Conservation (phyloP, 176 grass and related monocot genomes). For the Phragmites australis region DNA sequence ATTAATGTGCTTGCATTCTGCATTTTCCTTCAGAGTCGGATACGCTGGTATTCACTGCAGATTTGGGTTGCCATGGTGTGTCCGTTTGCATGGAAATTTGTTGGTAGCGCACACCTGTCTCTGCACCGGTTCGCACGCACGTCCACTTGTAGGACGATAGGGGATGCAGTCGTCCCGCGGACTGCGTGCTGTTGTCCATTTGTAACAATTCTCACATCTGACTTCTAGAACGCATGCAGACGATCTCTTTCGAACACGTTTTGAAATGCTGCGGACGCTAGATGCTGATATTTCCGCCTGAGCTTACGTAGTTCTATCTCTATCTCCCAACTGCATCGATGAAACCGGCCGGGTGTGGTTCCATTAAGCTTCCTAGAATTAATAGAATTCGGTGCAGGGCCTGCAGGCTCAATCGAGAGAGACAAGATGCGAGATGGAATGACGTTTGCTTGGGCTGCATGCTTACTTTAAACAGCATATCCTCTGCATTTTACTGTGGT, state of each 20-base stretch:
- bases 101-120: not conserved
- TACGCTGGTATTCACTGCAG: not conserved
- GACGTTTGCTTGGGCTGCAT: not conserved
- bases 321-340: not conserved
- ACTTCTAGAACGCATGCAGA: not conserved
- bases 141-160: not conserved
- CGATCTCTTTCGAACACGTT: not conserved
- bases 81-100: not conserved
- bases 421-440: not conserved
- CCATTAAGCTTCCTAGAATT: not conserved
- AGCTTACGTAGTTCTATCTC: not conserved
- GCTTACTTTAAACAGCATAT: not conserved
- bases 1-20: not conserved
- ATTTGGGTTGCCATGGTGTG: not conserved
- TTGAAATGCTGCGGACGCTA: not conserved
- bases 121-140: not conserved
- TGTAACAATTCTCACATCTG: not conserved
- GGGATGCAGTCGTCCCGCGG: no score
- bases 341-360: not conserved
- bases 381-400: no score
- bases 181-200: not conserved
- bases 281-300: no score
- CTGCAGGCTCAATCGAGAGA: not conserved
- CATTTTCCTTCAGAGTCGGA: not conserved
- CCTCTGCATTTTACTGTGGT: not conserved